Evolutionary conservation across 2,329 filamentous ascomycete species (phyloP).

Genomic region (Neodidymelliopsis sp.): DNA sequence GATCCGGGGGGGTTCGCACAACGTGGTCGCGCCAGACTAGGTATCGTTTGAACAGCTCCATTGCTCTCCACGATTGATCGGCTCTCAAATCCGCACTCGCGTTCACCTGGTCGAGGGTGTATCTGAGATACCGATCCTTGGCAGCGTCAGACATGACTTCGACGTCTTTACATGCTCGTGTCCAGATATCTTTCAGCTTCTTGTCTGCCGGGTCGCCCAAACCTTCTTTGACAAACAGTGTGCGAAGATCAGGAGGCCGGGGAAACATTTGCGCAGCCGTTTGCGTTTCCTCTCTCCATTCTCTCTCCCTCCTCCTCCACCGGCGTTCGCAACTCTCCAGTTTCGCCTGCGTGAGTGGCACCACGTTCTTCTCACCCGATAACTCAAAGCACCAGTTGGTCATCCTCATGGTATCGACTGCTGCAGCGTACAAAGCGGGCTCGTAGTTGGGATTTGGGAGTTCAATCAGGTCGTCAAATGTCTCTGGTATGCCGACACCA

Average conservation of each 20-base stretch:
- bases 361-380: too few relatives aligned
- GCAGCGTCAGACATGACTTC: not conserved
- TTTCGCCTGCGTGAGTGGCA: too few relatives aligned
- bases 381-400: conserved; percentile 6
- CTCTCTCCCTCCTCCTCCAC: too few relatives aligned
- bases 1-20: not conserved
- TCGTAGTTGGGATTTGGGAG: not conserved
- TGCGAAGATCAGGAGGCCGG: conserved; percentile 3
- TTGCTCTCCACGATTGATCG: not conserved
- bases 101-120: not conserved
- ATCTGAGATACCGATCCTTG: not conserved
- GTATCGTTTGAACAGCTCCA: conserved; percentile 2
- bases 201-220: not conserved
- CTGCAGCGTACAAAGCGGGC: conserved; percentile 6
- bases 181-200: not conserved
- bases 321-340: too few relatives aligned
- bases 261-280: not conserved
- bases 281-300: not conserved
- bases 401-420: conserved; percentile 1
- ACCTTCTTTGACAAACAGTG: not conserved
- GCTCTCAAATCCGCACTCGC: not conserved
- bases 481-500: not conserved
- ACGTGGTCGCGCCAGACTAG: not conserved
- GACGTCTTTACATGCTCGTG: not conserved
- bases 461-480: not conserved